Conservation (phyloP, 495 filamentous ascomycete species). For the Penicillium canescens region DNA sequence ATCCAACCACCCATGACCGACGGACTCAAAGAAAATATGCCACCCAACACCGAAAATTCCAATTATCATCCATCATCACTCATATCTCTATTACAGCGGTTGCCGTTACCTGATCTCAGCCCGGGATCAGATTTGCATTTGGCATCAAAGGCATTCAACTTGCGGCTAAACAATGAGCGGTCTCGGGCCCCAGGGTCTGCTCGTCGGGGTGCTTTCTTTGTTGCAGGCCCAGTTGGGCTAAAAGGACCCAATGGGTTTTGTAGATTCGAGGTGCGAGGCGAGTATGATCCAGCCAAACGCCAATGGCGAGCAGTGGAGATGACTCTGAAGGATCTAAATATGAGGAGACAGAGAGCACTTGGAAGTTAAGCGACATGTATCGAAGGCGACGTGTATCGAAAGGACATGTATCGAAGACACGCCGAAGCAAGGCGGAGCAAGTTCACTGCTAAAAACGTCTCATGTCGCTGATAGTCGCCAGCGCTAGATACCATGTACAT, state of each 20-base stretch:
- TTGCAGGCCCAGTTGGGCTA: conserved; percentile 67
- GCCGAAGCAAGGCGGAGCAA: too few relatives aligned
- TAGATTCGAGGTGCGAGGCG: conserved; percentile 57
- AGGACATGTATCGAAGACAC: neutral
- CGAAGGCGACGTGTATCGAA: too few relatives aligned
- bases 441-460: too few relatives aligned
- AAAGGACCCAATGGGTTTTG: conserved; percentile 56
- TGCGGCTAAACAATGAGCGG: conserved; percentile 44
- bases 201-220: conserved; percentile 62
- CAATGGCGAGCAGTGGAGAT: conserved; percentile 37
- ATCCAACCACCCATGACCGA: conserved; percentile 18
- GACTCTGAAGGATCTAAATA: conserved; percentile 34
- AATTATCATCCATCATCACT: conserved; percentile 33
- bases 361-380: conserved; percentile 9
- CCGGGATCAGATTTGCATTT: conserved; percentile 38
- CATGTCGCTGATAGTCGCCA: neutral
- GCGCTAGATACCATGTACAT: neutral
- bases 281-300: conserved; percentile 57
- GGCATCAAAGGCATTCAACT: conserved; percentile 54
- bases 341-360: conserved; percentile 28
- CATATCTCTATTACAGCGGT: conserved; percentile 35
- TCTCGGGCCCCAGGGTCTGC: conserved; percentile 34
- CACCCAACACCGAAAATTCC: conserved; percentile 20
- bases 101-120: conserved; percentile 39
- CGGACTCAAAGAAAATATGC: conserved; percentile 12